Evolutionary conservation across 169 alveolate species (phyloP).

Genomic region (Hepatocystis sp.): DNA sequence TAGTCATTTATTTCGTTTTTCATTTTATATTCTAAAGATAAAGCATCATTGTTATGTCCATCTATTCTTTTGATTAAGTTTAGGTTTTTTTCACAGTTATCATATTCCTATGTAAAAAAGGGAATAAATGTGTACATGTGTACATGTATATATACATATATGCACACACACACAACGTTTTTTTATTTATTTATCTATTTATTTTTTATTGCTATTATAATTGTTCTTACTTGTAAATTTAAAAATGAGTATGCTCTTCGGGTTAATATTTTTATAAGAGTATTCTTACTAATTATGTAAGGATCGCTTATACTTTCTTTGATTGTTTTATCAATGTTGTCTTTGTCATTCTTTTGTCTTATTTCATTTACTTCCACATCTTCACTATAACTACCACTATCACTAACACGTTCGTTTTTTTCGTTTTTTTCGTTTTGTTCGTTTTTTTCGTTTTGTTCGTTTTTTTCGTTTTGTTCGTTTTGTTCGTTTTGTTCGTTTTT

Average conservation of each 20-base stretch:
- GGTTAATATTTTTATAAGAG: conserved; percentile 37
- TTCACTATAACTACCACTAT: background rate
- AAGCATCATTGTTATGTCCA: conserved; percentile 12
- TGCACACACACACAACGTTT: background rate
- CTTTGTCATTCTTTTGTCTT: too few species aligned
- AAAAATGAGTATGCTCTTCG: conserved; percentile 45
- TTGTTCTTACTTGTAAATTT: conserved; percentile 18
- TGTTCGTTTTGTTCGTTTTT: background rate
- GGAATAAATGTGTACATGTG: background rate
- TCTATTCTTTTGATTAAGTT: conserved; percentile 13
- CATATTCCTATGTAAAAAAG: conserved; percentile 17
- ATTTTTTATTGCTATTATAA: too few species aligned
- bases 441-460: too few species aligned
- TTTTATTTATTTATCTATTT: background rate
- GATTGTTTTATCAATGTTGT: background rate
- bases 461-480: too few species aligned
- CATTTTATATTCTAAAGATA: conserved; percentile 23
- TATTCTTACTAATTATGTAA: conserved; percentile 22
- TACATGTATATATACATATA: background rate
- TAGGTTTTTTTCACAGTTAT: conserved; percentile 38
- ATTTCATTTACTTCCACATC: background rate
- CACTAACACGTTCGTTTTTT: too few species aligned
- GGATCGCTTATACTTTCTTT: background rate
- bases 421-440: too few species aligned
- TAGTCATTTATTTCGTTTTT: conserved; percentile 13